phyloP scores from a whole-genome alignment of 257 asterid genomes.

The Solanum arcanum region DNA sequence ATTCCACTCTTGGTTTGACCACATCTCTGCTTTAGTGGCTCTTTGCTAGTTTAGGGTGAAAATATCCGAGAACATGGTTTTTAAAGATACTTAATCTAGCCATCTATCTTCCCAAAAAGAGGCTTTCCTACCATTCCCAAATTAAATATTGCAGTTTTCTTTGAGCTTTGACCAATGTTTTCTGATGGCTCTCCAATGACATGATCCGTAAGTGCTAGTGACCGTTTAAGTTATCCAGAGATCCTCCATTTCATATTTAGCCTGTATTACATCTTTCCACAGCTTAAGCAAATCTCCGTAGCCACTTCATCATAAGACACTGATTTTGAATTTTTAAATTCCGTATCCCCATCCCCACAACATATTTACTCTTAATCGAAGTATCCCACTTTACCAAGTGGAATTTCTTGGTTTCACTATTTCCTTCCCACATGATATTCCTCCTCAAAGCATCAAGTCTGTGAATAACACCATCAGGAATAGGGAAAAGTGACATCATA shows the following conservation, averaged over 20 bases:
- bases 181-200: not conserved
- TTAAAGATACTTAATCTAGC: not conserved
- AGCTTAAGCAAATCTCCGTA: not conserved
- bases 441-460: not conserved
- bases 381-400: not conserved
- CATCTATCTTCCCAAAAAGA: not conserved
- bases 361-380: not conserved
- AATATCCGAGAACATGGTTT: not conserved
- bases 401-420: not conserved
- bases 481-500: not conserved
- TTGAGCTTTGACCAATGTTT: not conserved
- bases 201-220: not conserved
- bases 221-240: not conserved
- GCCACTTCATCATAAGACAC: not conserved
- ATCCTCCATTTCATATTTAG: not conserved
- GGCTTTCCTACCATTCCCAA: not conserved
- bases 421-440: not conserved
- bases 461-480: not conserved
- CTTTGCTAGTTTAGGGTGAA: not conserved
- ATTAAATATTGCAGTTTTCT: not conserved
- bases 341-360: not conserved
- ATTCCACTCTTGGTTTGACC: not conserved
- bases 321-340: not conserved
- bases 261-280: not conserved
- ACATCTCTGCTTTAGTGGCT: not conserved